Base-by-base conservation (phyloP, 352 stramenopile species). In the Phytophthora sojae region DNA sequence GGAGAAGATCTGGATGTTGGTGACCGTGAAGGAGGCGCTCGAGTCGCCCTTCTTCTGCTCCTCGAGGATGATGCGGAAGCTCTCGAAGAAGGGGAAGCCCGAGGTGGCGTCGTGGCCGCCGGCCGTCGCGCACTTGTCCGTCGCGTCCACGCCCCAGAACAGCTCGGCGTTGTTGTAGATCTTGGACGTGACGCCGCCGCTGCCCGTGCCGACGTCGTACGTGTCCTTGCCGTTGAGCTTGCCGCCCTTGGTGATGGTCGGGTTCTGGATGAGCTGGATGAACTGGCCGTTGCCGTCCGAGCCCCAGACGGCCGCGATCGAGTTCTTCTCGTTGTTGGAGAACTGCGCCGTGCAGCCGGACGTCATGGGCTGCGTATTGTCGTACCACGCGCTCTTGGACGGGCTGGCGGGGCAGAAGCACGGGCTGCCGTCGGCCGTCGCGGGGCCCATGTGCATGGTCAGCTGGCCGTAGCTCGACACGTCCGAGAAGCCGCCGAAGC, bases 81-180 rank as follows among this genome's bases (percentile, higher is more conserved):
- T 83, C 61, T 92, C 83, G 59, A 92, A 94, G 76, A 91, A 93
- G 4, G 87, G 87, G 73, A 92, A 94, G 30, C 85, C 86, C 45
- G 83, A 84, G n/a, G 59, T 60, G 11, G 85, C 68, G 61, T 94
- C 76, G 67, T 92, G 82, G n/a, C 86, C 86, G 26, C 81, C 83
- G 14, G 49, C 66, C 1, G 59, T 56, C 4, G 82, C 86, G 57
- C 86, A 94, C 37, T 71, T 51, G 4, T 64, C 62, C 11, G 74
- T 63, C 4, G 79, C 65, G 11, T 82, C 74, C 15, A 83, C 82
- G 21, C 86, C 84, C 84, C 86, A 94, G 73, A 92, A 94, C 0
- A 85, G 42, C 1, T 94, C 57, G 17, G 75, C 78, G 64, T 94
- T 92, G 75, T 92, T 92, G 77, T 94, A 92, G 66, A 94, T 92